A percentile compares a stretch with the other conserved stretches of the same genome.
Conservation (phyloP, 2,329 filamentous ascomycete genomes). For the Aureobasidium vineae region DNA sequence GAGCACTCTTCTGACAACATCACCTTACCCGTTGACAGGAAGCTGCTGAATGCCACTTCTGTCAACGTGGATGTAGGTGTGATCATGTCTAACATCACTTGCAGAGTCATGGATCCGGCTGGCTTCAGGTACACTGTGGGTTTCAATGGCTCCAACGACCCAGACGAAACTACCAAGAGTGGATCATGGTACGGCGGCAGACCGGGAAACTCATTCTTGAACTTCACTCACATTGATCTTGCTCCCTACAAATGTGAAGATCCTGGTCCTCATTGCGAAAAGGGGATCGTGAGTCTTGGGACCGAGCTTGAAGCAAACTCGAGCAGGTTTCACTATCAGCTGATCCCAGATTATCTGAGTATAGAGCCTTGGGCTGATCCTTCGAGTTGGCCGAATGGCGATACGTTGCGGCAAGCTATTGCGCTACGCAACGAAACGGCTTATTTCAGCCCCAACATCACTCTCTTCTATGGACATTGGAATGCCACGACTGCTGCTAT, state of each 20-base stretch:
- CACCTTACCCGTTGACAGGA: neutral
- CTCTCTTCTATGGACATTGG: neutral
- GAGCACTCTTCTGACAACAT: neutral
- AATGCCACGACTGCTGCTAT: neutral
- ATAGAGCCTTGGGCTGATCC: neutral
- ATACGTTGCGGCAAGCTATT: neutral
- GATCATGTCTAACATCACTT: neutral
- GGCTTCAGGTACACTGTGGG: neutral
- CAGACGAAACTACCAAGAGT: too few species aligned
- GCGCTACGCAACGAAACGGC: neutral
- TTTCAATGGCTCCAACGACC: neutral
- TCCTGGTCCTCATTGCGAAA: neutral
- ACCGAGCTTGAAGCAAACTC: neutral
- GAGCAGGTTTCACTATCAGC: neutral
- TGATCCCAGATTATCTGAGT: neutral
- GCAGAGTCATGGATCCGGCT: neutral
- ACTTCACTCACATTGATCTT: neutral
- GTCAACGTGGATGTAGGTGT: neutral
- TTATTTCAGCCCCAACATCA: neutral
- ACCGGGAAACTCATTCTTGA: neutral
- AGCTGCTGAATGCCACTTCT: neutral
- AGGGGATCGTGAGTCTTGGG: neutral
- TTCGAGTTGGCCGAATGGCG: neutral
- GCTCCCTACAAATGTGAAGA: neutral
- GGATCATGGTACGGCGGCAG: conserved; percentile 5